Evolutionary conservation across 2,329 filamentous ascomycete species (phyloP), one percentile per base, ranked within the genome.

Genomic region (Nothopassalora personata): DNA sequence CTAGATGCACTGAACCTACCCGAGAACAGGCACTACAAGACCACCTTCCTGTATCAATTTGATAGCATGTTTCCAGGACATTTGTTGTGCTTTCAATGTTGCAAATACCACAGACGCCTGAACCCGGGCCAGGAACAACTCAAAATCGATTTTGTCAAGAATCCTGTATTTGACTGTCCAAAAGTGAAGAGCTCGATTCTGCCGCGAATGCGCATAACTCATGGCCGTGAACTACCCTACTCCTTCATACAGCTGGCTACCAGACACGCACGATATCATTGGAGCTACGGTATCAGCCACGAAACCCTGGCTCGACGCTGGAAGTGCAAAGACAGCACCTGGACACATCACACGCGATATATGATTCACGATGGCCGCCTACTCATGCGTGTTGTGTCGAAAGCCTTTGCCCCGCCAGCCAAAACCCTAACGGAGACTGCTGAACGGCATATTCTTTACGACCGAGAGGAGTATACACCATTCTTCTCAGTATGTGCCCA

Each of bases 401-500:
- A 79, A 58, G 72, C 73, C 19, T 84, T 83, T 60, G 83, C 83
- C 1, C 71, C 76, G 0, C 75, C 80, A 0, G 79, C 74, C 1
- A 57, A 59, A 18, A 60, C 60, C n/a, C 75, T 85, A 28, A 80
- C 82, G 0, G 74, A 77, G 5, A 80, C 79, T 4, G 77, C 75
- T 4, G 76, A 81, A 64, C 80, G 84, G 1, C 74, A 84, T 56
- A 74, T 86, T 2, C 76, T 86, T 1, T 86, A 83, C 71, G 82
- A 79, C 31, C 78, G 81, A 58, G 80, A 83, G 54, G 83, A 86
- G 65, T 86, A 84, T 71, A 80, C 76, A 55, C 84, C 84, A 0
- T 86, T 82, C 68, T 86, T 86, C 71, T 84, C 81, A 10, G 81
- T 79, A 0, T 87, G 84, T 64, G 77, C 81, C 1, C 84, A 87